Conservation (phyloP, 768 basidiomycete genomes). For the Mycena belliarum region DNA sequence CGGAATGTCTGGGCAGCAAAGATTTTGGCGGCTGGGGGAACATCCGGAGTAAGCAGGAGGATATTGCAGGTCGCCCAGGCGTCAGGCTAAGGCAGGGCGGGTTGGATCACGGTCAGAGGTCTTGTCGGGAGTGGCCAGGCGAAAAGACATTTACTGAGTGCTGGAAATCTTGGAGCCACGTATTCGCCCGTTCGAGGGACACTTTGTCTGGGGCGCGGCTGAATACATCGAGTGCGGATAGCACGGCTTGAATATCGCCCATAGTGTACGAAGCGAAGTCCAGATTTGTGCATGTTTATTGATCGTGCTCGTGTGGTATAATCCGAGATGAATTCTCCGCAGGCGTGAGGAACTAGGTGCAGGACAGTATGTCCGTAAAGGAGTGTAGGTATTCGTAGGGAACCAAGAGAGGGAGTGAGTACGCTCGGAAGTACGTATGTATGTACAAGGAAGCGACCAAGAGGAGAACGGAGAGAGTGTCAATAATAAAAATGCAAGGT, state of each 20-base stretch:
- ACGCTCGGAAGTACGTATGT: no score
- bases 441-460: slow-evolving; percentile 37
- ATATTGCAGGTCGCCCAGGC: slow-evolving; percentile 96
- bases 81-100: slow-evolving; percentile 79
- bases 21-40: slow-evolving; percentile 77
- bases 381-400: slow-evolving; percentile 57
- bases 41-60: slow-evolving; percentile 80
- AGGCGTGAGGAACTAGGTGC: slow-evolving; percentile 46
- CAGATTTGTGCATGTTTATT: slow-evolving; percentile 27
- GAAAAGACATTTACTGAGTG: slow-evolving; percentile 93
- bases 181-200: slow-evolving; percentile 84
- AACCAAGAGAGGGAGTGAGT: slow-evolving; percentile 49
- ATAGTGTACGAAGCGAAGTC: slow-evolving; percentile 40
- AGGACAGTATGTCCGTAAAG: slow-evolving; percentile 57
- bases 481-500: slow-evolving; percentile 31
- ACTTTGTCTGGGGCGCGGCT: slow-evolving; percentile 78
- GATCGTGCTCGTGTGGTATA: slow-evolving; percentile 31
- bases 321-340: slow-evolving; percentile 39
- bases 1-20: slow-evolving; percentile 98
- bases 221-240: slow-evolving; percentile 81
- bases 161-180: slow-evolving; percentile 98
- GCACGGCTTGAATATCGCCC: slow-evolving; percentile 69
- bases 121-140: slow-evolving; percentile 63
- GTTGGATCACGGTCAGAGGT: slow-evolving; percentile 67
- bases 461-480: slow-evolving; percentile 27